Evolutionary conservation across 768 basidiomycete species (phyloP), one percentile per base, ranked within the genome.

Genomic region (Auricularia auricula-judae): DNA sequence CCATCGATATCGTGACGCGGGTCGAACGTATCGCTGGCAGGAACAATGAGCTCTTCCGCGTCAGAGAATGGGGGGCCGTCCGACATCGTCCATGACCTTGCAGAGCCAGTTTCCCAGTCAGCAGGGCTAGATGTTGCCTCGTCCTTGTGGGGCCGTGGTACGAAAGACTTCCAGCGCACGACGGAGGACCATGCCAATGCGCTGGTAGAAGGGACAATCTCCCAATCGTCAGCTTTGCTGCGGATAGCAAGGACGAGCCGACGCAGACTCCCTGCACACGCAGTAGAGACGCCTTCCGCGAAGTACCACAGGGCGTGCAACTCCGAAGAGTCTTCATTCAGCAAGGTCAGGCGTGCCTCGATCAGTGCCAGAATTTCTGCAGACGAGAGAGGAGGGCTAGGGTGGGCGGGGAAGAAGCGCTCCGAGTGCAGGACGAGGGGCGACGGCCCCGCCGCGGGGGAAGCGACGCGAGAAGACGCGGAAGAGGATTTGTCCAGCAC

Each of bases 391-490:
- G 39, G 18, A 4, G 11, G 47, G 16, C 5, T 34, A 35, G 56
- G 35, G 14, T 51, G 35, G 16, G 12, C 58, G 36, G 21, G n/a
- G n/a, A 33, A 36, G 58, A 35, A 21, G 11, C 56, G 21, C 16
- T 42, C n/a, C 3, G 21, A 14, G 11, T 21, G 34, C 29, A 59
- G 29, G 23, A 36, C 16, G 35, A n/a, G 29, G 36, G 18, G 5
- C 60, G 35, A 29, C 39, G 18, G 14, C 23, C 58, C 4, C 36
- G 43, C 51, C 11, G 29, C 35, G 29, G n/a, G 36, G 43, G 21
- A 61, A 18, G 66, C 39, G 35, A n/a, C 65, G n/a, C 44, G 18
- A 23, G 56, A 34, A 76, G 67, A 56, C 72, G 79, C 7, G 7
- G 12, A 14, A 7, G 39, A 14, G 39, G 39, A 14, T 14, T 14